These are phyloP conservation scores for Trametes punicea DNA, from an alignment of 768 basidiomycete species.

Conservation along the genomic window DNA sequence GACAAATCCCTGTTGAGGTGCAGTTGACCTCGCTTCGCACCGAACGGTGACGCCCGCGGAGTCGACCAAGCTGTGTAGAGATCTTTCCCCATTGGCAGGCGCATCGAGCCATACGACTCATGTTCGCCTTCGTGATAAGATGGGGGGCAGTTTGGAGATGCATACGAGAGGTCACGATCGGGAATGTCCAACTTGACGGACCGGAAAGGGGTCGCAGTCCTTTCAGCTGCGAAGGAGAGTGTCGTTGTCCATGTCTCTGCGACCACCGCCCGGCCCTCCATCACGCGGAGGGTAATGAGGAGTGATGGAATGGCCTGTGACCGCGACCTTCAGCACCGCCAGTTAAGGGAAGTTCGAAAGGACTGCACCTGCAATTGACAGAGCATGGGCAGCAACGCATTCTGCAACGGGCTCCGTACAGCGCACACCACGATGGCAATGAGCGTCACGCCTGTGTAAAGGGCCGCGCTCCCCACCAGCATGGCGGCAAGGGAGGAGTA, in stretches of 20 bases:
- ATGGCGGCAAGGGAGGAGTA: constrained; percentile 22
- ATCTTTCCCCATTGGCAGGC: background rate
- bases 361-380: constrained; percentile 26
- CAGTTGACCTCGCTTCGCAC: background rate
- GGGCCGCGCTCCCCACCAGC: constrained; percentile 24
- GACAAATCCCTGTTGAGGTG: background rate
- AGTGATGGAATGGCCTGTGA: constrained; percentile 23
- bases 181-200: background rate
- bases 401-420: constrained; percentile 20
- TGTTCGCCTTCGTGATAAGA: too few relatives aligned
- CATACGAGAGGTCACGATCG: background rate
- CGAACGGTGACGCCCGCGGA: background rate
- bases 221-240: background rate
- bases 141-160: too few relatives aligned
- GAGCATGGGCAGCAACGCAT: constrained; percentile 24
- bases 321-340: background rate
- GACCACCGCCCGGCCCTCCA: constrained; percentile 15
- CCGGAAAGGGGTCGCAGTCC: background rate
- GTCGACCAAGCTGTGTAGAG: background rate
- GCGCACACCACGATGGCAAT: constrained; percentile 22
- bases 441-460: constrained; percentile 21
- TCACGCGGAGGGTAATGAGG: constrained; percentile 21
- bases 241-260: background rate
- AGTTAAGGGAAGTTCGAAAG: background rate
- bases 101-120: too few relatives aligned